phyloP scores from a whole-genome alignment of 768 basidiomycete species.

The Gyrodon lividus region DNA sequence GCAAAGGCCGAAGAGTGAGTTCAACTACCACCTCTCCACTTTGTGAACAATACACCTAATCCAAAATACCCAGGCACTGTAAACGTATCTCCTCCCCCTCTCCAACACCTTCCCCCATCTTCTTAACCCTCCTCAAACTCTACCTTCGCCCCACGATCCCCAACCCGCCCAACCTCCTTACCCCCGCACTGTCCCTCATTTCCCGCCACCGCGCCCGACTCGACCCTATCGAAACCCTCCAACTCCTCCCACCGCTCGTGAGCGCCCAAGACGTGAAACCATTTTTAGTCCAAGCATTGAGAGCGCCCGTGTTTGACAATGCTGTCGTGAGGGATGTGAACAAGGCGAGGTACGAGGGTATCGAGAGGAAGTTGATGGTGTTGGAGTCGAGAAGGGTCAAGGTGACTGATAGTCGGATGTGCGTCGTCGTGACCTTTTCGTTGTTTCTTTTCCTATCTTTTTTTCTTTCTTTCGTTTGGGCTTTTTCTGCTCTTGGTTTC shows the following conservation, averaged over 20 bases:
- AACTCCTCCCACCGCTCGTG: conserved; percentile 88
- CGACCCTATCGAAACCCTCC: conserved; percentile 77
- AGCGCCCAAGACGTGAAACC: conserved; percentile 74
- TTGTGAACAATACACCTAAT: too few species aligned
- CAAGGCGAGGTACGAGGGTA: conserved; percentile 75
- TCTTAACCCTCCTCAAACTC: conserved; percentile 80
- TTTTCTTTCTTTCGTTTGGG: background rate
- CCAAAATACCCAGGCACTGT: conserved; percentile 87
- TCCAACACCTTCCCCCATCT: conserved; percentile 60
- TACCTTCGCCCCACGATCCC: conserved; percentile 76
- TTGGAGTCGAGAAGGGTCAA: conserved; percentile 82
- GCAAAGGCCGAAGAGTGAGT: conserved; percentile 85
- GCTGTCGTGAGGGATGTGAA: conserved; percentile 67
- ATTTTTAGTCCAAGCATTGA: conserved; percentile 72
- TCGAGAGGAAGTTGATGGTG: conserved; percentile 68
- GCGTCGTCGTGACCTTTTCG: conserved; percentile 32
- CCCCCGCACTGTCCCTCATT: conserved; percentile 86
- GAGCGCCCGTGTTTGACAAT: conserved; percentile 67
- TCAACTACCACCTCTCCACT: too few species aligned
- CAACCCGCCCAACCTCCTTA: conserved; percentile 55
- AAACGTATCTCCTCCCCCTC: conserved; percentile 69
- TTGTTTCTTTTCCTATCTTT: background rate
- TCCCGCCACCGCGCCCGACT: conserved; percentile 79
- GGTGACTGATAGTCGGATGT: conserved; percentile 93
- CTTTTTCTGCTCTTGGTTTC: background rate